Evolutionary conservation across 2,329 filamentous ascomycete genomes (phyloP).

Genomic region (Aspergillus versicolor): DNA sequence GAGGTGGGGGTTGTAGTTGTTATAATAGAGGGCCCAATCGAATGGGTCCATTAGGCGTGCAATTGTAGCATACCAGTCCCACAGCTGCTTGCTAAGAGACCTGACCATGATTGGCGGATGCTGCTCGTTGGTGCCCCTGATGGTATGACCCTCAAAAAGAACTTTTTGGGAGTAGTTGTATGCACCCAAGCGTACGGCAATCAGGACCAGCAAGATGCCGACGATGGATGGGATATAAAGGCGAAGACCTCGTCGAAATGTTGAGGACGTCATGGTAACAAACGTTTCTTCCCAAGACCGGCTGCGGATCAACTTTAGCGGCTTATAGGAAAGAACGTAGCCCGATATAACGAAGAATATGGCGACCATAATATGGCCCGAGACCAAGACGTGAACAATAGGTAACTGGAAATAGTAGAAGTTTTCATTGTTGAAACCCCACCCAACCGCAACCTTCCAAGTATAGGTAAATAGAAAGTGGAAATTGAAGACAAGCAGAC

Average conservation of each 20-base stretch:
- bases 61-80: conserved; percentile 37
- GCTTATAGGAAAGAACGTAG: conserved; percentile 48
- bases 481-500: conserved; percentile 48
- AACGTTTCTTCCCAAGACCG: conserved; percentile 41
- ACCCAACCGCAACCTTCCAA: conserved; percentile 40
- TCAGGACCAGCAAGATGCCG: conserved; percentile 41
- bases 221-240: conserved; percentile 44
- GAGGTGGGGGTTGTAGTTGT: conserved; percentile 47
- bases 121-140: conserved; percentile 44
- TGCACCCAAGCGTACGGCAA: conserved; percentile 44
- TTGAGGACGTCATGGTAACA: conserved; percentile 40
- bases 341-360: conserved; percentile 52
- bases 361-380: conserved; percentile 49
- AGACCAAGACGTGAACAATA: conserved; percentile 43
- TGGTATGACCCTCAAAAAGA: conserved; percentile 37
- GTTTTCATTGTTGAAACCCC: conserved; percentile 42
- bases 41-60: conserved; percentile 38
- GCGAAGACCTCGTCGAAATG: conserved; percentile 45
- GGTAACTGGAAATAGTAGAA: conserved; percentile 43
- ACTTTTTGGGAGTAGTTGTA: conserved; percentile 40
- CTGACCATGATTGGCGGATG: conserved; percentile 38
- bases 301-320: conserved; percentile 39
- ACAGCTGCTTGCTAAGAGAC: conserved; percentile 34
- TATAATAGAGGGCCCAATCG: conserved; percentile 41
- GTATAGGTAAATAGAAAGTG: conserved; percentile 48